Evolutionary conservation across 2,329 filamentous ascomycete genomes (phyloP), one percentile per base, ranked within the genome.

Genomic region (Fusarium poae): DNA sequence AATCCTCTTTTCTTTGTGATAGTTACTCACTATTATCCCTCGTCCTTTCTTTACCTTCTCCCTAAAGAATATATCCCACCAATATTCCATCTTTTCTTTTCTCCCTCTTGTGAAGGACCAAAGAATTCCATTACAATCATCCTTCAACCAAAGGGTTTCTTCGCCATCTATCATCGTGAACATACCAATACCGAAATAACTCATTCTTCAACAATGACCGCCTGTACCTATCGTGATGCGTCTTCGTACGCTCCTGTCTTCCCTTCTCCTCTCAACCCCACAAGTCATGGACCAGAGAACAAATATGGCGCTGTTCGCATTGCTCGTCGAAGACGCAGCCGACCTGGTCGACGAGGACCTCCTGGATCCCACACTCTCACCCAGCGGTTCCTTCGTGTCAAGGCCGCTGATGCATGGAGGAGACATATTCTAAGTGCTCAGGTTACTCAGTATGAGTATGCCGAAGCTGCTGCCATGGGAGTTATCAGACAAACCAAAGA

Each of bases 381-480:
- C 1, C 76, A 83, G 67, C 75, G 74, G 30, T 70, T 83, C 20
- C 77, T 83, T 58, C 76, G 82, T 29, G 75, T 78, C 57, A 83
- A 82, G 65, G 82, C 80, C 2, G 80, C 79, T 7, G 74, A 75
- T 54, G 81, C 81, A 8, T 82, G 80, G 80, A 76, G 73, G 20
- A 77, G 76, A 32, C 76, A 79, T 68, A 73, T 75, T 16, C 66
- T 78, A 42, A 73, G 68, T 42, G 69, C 72, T 20, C 76, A 77
- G 49, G 66, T 75, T 42, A 60, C 65, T 13, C 68, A 65, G 46
- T 76, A 71, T 15, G 73, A 75, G 52, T 61, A 50, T 4, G 52
- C 56, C 3, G 67, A 62, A 16, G 61, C 66, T 18, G 63, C 56
- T 45, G n/a, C 37, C 13, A 29, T 67, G 40, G 43, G 29, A 34